Evolutionary conservation across 2,329 filamentous ascomycete genomes (phyloP), one percentile per base, ranked within the genome.

Genomic region (Cadophora luteo-olivacea): DNA sequence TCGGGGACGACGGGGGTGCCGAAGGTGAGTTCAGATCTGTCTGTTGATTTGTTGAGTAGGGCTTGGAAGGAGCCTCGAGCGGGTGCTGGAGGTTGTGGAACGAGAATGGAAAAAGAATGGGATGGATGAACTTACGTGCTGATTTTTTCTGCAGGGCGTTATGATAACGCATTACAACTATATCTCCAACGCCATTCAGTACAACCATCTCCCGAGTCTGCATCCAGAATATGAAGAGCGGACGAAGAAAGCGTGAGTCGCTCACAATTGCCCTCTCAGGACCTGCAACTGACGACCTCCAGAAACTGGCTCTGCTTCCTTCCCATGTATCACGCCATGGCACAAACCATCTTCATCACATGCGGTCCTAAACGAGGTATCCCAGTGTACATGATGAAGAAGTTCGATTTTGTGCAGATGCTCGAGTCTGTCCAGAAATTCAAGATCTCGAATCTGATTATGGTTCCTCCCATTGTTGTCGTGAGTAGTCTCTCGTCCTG

Each of bases 1-100:
- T 90, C 87, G 16, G 91, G 93, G 4, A 97, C 93, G 0, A 97
- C 93, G 0, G 93, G 93, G 7, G 84, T 93, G 4, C 92, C 93
- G 11, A 97, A 97, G 78, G 55, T 58, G 19, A 38, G 55, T 58
- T 58, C 6, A 7, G n/a, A n/a, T 14, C 4, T 58, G 29, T 4
- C 22, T 36, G 29, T 5, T 57, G 14, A 22, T 36, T 22, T 22
- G 8, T 57, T 19, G n/a, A 1, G 11, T 11, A 5, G 11, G 4
- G 8, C 41, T 24, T 16, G 32, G 7, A 11, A 12, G 5, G 38
- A 41, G 14, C 1, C 41, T 8, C 19, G n/a, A 38, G 16, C 2
- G 16, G 29, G 4, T 1, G 16, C 11, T 5, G n/a, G 33, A 8
- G n/a, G n/a, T 3, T 12, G 16, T 24, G 19, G 19, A 4, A n/a